phyloP scores from a whole-genome alignment of 225 moss, liverwort and hornwort genomes.

The Straminergon stramineum region DNA sequence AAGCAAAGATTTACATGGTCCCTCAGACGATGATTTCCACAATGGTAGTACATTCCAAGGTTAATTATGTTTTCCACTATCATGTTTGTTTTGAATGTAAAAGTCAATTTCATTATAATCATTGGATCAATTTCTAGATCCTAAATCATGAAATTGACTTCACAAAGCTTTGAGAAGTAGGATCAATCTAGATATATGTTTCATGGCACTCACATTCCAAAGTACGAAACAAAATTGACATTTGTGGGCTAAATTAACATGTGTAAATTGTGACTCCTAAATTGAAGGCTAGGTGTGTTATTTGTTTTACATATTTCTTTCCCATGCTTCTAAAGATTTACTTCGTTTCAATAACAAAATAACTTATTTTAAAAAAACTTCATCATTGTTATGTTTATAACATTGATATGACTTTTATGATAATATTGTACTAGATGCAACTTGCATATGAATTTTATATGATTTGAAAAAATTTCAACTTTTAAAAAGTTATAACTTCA shows the following conservation, averaged over 20 bases:
- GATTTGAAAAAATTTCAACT: too few species aligned
- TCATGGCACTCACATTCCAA: neutral
- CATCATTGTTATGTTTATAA: neutral
- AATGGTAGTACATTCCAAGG: too few species aligned
- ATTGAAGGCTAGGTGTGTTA: neutral
- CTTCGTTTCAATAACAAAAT: neutral
- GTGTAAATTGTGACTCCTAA: neutral
- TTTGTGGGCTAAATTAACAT: neutral
- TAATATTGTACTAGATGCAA: too few species aligned
- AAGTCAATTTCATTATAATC: neutral
- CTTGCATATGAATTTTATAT: too few species aligned
- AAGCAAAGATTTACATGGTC: too few species aligned
- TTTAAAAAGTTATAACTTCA: too few species aligned
- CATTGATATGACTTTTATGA: neutral
- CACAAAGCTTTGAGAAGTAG: too few species aligned
- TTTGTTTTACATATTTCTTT: neutral
- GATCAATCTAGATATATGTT: accelerated
- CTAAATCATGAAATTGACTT: too few species aligned
- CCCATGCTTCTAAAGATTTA: accelerated
- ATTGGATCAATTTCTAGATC: neutral
- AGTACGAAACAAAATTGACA: neutral
- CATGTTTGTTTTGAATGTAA: neutral
- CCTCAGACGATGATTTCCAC: too few species aligned
- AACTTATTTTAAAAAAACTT: neutral
- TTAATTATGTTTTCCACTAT: too few species aligned